phyloP scores from a whole-genome alignment of 768 basidiomycete species.

The Auricularia cornea region DNA sequence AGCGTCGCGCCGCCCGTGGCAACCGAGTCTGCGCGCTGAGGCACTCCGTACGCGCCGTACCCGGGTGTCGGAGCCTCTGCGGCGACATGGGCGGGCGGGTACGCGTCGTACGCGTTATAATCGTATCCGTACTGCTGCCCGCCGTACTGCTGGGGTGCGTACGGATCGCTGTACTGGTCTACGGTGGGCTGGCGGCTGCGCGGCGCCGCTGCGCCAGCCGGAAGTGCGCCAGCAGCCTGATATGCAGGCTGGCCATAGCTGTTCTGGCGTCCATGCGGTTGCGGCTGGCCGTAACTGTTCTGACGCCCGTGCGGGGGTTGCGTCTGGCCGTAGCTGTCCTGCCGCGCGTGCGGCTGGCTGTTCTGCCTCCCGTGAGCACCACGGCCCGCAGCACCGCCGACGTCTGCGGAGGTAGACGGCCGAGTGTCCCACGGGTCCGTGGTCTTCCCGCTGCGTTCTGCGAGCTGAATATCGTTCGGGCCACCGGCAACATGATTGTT shows the following conservation, averaged over 20 bases:
- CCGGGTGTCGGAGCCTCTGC: background rate
- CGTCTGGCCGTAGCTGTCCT: constrained; percentile 3
- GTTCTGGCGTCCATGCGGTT: constrained; percentile 13
- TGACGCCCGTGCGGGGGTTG: constrained; percentile 32
- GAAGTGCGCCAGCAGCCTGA: background rate
- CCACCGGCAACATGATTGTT: constrained; percentile 1
- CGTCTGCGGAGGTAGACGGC: constrained; percentile 32
- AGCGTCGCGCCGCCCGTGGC: constrained; percentile 12
- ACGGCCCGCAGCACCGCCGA: constrained; percentile 20
- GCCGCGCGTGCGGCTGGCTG: constrained; percentile 30
- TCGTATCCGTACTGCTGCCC: background rate
- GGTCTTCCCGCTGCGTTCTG: constrained; percentile 48
- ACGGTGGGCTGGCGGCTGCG: background rate
- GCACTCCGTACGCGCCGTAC: background rate
- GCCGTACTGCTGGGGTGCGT: background rate
- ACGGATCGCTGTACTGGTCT: background rate
- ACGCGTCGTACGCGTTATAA: background rate
- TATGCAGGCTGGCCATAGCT: constrained; percentile 2
- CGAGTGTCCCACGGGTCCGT: constrained; percentile 50
- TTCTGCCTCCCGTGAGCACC: constrained; percentile 45
- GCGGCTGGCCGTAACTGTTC: constrained; percentile 28
- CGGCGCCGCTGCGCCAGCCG: background rate
- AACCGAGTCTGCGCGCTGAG: background rate
- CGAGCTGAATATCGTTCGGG: constrained; percentile 50
- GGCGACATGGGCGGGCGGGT: background rate